Base-by-base conservation (phyloP, 1,284 basidiomycete species). In the Trichosporon coremiiforme region DNA sequence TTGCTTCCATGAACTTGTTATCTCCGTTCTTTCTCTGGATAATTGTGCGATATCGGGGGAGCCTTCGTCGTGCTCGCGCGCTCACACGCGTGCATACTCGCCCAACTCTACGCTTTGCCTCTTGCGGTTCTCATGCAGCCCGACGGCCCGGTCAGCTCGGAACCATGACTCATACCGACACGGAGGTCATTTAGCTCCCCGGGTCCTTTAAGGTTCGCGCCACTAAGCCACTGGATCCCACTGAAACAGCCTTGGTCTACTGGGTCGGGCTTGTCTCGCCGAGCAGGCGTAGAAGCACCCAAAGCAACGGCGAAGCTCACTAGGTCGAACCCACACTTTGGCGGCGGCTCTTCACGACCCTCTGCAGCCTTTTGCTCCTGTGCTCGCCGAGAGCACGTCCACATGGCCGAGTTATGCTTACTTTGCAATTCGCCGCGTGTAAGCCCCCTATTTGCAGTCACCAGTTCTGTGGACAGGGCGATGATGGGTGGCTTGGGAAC, bases 331-430 rank as follows among this genome's bases (percentile, higher is more conserved):
- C 50, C 50, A 55, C 50, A 55, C 50, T 55, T 55, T 55, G 9
- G 41, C 41, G 12, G 12, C 41, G 33, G 33, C 33, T 10, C 33
- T 35, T n/a, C 17, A 5, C 15, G 15, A 31, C 57, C 57, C 31
- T 29, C 15, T 62, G 13, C 15, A 9, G 5, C 9, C 12, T 10
- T 29, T 57, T 29, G 25, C 7, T 55, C 50, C 53, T 57, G 13
- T 15, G 22, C 9, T 57, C 53, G 57, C 31, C 20, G 25, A 4
- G 15, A 33, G 17, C 17, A 33, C 29, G 31, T n/a, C 35, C 57
- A 62, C 57, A 62, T 62, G 57, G 57, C 57, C 57, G 57, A 62
- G 57, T 62, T 33, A n/a, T 33, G 57, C 31, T 62, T 62, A 62
- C 57, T 62, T 33, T 15, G 15, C 57, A 12, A 33, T 10, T 6